Evolutionary conservation across 805 yeast genomes (phyloP).

Genomic region (Martiniozyma abietophila): DNA sequence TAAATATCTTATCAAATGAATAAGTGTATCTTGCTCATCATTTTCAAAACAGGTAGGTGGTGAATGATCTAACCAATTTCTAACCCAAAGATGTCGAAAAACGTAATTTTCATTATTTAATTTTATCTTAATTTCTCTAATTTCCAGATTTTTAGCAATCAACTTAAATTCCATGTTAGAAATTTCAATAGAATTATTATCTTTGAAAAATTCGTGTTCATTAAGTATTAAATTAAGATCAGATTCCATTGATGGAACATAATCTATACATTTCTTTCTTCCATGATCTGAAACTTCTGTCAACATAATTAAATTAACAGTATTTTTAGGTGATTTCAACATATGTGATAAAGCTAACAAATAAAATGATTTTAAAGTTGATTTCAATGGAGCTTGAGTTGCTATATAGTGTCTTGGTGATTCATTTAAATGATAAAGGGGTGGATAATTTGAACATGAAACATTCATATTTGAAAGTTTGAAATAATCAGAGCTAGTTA

Average conservation of each 20-base stretch:
- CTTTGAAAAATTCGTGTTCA: no score
- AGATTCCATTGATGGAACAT: constrained; percentile 5
- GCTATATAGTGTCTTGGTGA: constrained; percentile 40
- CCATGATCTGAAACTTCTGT: constrained; percentile 49
- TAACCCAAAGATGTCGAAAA: constrained; percentile 9
- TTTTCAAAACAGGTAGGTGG: constrained; percentile 7
- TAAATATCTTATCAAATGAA: constrained; percentile 2
- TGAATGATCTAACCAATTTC: constrained; percentile 13
- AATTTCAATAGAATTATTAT: no score
- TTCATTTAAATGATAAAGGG: not conserved
- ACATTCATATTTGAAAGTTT: no score
- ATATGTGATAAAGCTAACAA: constrained; percentile 19
- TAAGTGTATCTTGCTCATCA: constrained; percentile 5
- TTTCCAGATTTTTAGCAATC: constrained; percentile 6
- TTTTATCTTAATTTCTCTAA: constrained; percentile 2
- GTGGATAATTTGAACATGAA: no score
- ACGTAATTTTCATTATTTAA: not conserved
- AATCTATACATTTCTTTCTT: constrained; percentile 29
- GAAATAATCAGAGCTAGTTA: no score
- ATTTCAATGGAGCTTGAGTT: constrained; percentile 53
- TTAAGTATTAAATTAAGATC: no score
- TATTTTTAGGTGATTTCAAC: constrained; percentile 9
- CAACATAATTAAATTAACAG: constrained; percentile 56
- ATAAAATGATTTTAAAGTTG: constrained; percentile 40
- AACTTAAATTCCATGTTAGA: no score